A percentile compares a stretch with the other conserved stretches of the same genome.
Evolutionary conservation across 495 filamentous ascomycete genomes (phyloP).

Genomic region (Neurospora tetrasperma): DNA sequence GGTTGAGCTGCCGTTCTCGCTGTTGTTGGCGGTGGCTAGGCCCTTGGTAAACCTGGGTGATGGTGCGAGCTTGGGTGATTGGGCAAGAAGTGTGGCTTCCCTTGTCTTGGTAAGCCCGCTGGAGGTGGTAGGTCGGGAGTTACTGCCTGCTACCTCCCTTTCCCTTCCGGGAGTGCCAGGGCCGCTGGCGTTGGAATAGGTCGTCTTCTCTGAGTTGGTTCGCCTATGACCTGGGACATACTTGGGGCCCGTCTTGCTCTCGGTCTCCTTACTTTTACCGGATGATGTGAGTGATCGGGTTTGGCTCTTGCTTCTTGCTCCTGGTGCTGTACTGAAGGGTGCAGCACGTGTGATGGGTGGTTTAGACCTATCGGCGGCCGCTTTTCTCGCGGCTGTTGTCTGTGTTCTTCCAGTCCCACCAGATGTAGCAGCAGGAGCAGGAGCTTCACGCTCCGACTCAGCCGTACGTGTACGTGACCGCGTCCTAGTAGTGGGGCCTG

Average conservation of each 20-base stretch:
- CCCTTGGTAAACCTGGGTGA: neutral
- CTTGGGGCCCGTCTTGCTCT: neutral
- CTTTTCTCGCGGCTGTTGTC: neutral
- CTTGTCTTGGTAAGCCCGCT: neutral
- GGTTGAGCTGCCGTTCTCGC: slow-evolving; percentile 5
- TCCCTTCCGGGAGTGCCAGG: neutral
- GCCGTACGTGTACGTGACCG: neutral
- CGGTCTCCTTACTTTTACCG: neutral
- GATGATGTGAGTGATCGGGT: neutral
- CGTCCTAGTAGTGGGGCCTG: neutral
- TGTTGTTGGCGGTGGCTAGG: slow-evolving; percentile 2
- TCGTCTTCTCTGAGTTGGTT: neutral
- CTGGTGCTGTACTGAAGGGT: neutral
- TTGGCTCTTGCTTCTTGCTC: neutral
- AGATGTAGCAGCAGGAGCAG: neutral
- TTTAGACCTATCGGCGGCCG: neutral
- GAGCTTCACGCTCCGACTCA: neutral
- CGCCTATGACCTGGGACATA: neutral
- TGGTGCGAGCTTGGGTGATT: neutral
- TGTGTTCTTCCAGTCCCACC: neutral
- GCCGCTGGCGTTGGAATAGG: neutral
- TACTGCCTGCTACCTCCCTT: neutral
- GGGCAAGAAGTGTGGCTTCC: neutral
- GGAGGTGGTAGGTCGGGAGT: neutral
- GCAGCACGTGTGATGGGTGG: neutral